Percentiles rank a stretch among this genome's conserved stretches.
phyloP scores from a whole-genome alignment of 169 alveolate genomes.

The Plasmodium relictum region DNA sequence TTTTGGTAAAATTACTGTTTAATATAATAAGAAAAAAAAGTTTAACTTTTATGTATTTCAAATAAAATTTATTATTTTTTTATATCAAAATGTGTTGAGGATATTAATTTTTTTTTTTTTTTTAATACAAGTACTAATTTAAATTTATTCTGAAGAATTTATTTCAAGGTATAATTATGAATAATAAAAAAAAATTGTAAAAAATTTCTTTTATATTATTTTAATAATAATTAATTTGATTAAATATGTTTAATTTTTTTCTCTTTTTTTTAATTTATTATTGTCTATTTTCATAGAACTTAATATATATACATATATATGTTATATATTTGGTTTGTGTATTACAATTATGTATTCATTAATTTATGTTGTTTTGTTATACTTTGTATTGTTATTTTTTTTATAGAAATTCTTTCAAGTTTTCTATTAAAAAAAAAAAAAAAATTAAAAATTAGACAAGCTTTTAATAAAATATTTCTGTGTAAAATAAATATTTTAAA shows the following conservation, averaged over 20 bases:
- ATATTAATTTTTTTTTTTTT: not conserved
- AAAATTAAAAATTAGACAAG: not conserved
- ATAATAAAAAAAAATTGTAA: not conserved
- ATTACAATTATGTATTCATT: too few relatives aligned
- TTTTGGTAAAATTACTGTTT: too few relatives aligned
- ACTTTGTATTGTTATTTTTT: not conserved
- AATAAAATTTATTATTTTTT: too few relatives aligned
- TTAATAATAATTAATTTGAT: not conserved
- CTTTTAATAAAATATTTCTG: not conserved
- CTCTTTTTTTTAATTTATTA: not conserved
- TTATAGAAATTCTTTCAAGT: not conserved
- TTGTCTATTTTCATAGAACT: not conserved
- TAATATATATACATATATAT: too few relatives aligned
- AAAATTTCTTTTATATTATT: not conserved
- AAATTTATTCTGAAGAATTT: not conserved
- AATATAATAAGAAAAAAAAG: too few relatives aligned
- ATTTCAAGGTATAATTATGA: not conserved
- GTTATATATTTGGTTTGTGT: too few relatives aligned
- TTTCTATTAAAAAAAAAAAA: too few relatives aligned
- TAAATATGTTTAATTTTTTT: not conserved
- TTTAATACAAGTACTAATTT: not conserved
- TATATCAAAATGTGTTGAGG: not conserved
- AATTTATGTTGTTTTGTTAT: too few relatives aligned
- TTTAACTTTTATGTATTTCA: too few relatives aligned
- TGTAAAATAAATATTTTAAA: not conserved